Conservation (phyloP, 257 asterid genomes). For the Nicotiana tomentosiformis region DNA sequence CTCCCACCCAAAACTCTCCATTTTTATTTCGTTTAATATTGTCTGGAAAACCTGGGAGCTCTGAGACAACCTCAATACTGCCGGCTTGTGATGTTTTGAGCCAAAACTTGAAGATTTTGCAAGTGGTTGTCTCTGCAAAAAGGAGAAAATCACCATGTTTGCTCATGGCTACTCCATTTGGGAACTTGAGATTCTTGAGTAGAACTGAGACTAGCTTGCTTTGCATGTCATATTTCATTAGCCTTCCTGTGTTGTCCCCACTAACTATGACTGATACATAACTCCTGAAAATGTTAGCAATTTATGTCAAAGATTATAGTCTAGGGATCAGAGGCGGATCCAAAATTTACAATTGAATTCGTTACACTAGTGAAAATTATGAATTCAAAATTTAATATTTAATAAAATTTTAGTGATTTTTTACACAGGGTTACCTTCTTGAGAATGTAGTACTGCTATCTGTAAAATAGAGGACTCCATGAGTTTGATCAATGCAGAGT, state of each 20-base stretch:
- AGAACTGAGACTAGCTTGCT: conserved; percentile 32
- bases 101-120: conserved; percentile 51
- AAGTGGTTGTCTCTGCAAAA: conserved; percentile 55
- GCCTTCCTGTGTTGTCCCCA: conserved; percentile 57
- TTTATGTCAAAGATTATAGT: not conserved
- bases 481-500: conserved; percentile 46
- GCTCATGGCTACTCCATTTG: conserved; percentile 80
- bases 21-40: conserved; percentile 44
- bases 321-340: not conserved
- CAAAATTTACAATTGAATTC: not conserved
- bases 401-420: not conserved
- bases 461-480: conserved; percentile 49
- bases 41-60: conserved; percentile 65
- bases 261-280: conserved; percentile 31
- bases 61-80: conserved; percentile 27
- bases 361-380: too few relatives aligned
- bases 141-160: conserved; percentile 41
- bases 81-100: conserved; percentile 35
- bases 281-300: conserved; percentile 27
- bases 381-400: not conserved
- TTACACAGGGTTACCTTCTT: conserved; percentile 41
- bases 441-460: conserved; percentile 58
- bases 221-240: conserved; percentile 47
- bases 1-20: conserved; percentile 80
- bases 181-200: conserved; percentile 44